A percentile compares a stretch with the other conserved stretches of the same genome.
These are phyloP conservation scores for Fusarium aywerte DNA, from an alignment of 2,329 filamentous ascomycete species.

Conservation along the genomic window DNA sequence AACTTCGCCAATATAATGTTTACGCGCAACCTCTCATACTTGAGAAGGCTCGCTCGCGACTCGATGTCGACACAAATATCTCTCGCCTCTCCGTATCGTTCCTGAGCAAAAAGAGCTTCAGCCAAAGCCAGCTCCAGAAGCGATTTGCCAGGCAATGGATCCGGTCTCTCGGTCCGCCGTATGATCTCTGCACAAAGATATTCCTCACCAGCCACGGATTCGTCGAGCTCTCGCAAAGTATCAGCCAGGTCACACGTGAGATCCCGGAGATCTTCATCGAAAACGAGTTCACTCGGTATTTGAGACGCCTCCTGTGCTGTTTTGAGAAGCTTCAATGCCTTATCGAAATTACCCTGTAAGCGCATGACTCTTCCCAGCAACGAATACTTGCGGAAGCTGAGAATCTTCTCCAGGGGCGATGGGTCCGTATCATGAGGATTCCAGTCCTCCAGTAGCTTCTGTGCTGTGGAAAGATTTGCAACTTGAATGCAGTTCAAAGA, in stretches of 20 bases:
- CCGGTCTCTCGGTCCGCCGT: slow-evolving; percentile 17
- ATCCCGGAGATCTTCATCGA: slow-evolving; percentile 39
- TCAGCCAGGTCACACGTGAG: slow-evolving; percentile 40
- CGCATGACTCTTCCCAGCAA: slow-evolving; percentile 37
- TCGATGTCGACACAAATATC: slow-evolving; percentile 28
- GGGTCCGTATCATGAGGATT: slow-evolving; percentile 22
- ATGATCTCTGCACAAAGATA: slow-evolving; percentile 32
- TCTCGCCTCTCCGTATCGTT: slow-evolving; percentile 28
- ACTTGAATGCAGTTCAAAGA: slow-evolving; percentile 36
- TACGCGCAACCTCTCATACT: slow-evolving; percentile 36
- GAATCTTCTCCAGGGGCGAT: slow-evolving; percentile 27
- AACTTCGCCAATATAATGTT: slow-evolving; percentile 36
- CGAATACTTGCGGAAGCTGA: slow-evolving; percentile 35
- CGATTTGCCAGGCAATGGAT: slow-evolving; percentile 28
- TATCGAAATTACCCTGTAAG: slow-evolving; percentile 28
- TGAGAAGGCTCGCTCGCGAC: slow-evolving; percentile 30
- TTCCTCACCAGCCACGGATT: slow-evolving; percentile 23
- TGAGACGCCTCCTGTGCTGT: slow-evolving; percentile 15
- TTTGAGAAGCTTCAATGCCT: slow-evolving; percentile 23
- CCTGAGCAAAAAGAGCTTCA: slow-evolving; percentile 37
- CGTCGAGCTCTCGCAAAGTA: slow-evolving; percentile 35
- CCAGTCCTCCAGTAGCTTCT: slow-evolving; percentile 32
- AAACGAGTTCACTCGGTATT: slow-evolving; percentile 18
- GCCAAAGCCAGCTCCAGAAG: slow-evolving; percentile 37
- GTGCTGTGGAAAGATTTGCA: slow-evolving; percentile 33